A percentile compares a stretch with the other conserved stretches of the same genome.
These are phyloP conservation scores for Metarhizium sp. DNA, from an alignment of 2,329 filamentous ascomycete species.

Conservation along the genomic window DNA sequence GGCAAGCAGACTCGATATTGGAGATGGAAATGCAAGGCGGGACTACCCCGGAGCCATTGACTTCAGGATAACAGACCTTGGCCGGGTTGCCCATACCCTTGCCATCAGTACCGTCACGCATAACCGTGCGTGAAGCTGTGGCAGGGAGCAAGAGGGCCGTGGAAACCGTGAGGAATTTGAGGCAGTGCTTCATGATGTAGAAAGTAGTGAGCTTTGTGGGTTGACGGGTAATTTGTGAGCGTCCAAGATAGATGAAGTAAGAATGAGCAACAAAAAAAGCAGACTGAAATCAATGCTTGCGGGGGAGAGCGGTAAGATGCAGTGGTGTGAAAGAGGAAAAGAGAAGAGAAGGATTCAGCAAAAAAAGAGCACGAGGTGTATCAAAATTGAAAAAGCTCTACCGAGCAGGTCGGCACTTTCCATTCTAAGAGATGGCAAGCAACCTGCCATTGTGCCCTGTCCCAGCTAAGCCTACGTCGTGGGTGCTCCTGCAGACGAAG, in stretches of 20 bases:
- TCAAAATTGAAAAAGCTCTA: neutral
- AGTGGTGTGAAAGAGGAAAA: neutral
- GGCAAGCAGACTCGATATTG: constrained; percentile 20
- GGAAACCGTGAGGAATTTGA: constrained; percentile 4
- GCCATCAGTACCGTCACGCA: neutral
- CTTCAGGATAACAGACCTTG: constrained; percentile 8
- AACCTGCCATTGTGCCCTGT: no score
- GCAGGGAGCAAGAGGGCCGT: constrained; percentile 8
- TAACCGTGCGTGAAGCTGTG: constrained; percentile 2
- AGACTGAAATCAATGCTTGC: neutral
- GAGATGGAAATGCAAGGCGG: constrained; percentile 21
- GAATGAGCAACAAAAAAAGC: constrained; percentile 1
- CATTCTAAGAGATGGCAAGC: neutral
- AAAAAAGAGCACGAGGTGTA: neutral
- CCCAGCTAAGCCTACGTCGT: no score
- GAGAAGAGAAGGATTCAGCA: neutral
- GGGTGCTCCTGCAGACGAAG: neutral
- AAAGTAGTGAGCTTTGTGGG: constrained; percentile 1
- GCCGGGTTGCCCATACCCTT: neutral
- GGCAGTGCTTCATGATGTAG: constrained; percentile 9
- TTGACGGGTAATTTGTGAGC: constrained; percentile 1
- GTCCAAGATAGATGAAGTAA: constrained; percentile 2
- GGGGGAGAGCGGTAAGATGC: neutral
- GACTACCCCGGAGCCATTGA: neutral
- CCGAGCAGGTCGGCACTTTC: neutral